Percentiles rank a stretch among this genome's conserved stretches.
Evolutionary conservation across 495 filamentous ascomycete genomes (phyloP).

Genomic region (Cetradonia linearis): DNA sequence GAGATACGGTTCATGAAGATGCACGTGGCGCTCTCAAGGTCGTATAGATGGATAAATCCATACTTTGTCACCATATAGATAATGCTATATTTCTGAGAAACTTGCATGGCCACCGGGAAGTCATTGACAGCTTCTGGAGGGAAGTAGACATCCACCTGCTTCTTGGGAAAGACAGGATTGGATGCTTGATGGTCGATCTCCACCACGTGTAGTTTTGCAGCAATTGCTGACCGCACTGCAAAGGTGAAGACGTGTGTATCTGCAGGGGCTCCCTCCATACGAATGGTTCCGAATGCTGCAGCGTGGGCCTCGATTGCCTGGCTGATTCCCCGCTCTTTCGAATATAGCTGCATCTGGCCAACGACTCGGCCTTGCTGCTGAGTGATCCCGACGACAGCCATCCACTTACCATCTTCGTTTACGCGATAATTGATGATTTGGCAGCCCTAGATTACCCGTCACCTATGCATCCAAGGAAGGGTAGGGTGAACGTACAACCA

Average conservation of each 20-base stretch:
- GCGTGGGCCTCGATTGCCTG: constrained; percentile 97
- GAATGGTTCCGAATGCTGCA: constrained; percentile 82
- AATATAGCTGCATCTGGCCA: constrained; percentile 94
- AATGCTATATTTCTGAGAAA: constrained; percentile 88
- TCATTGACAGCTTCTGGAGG: constrained; percentile 88
- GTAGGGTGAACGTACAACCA: constrained; percentile 50
- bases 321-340: constrained; percentile 87
- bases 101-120: constrained; percentile 97
- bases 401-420: constrained; percentile 94
- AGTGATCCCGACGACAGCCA: constrained; percentile 93
- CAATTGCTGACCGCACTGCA: constrained; percentile 73
- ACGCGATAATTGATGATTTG: constrained; percentile 99
- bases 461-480: constrained; percentile 17
- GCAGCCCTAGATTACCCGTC: constrained; percentile 48
- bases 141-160: constrained; percentile 96
- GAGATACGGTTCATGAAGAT: constrained; percentile 99
- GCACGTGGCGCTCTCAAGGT: constrained; percentile 90
- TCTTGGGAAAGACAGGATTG: constrained; percentile 84
- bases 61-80: constrained; percentile 98
- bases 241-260: constrained; percentile 97
- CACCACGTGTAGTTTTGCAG: constrained; percentile 95
- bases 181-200: constrained; percentile 88
- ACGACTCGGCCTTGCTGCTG: constrained; percentile 86
- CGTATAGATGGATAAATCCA: constrained; percentile 97
- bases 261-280: constrained; percentile 75